Evolutionary conservation across 2,329 filamentous ascomycete genomes (phyloP), one percentile per base, ranked within the genome.

Genomic region (Phaeosphaeria sp.): DNA sequence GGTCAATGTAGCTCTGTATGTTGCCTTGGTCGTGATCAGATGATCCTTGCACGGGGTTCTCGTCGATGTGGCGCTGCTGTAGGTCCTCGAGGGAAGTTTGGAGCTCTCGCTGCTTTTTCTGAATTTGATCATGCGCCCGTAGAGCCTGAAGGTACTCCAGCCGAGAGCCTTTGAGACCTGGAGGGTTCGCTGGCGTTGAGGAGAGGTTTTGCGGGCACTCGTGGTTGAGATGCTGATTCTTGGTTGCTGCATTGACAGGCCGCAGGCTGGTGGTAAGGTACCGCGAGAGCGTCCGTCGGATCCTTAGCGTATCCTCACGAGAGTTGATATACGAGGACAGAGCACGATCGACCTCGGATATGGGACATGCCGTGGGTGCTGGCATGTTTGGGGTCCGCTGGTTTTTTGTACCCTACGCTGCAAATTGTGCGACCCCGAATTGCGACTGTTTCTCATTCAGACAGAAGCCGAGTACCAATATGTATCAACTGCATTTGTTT

Each of bases 91-190:
- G 62, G 6, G 73, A 73, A 30, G 61, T 53, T 48, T 74, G 74
- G 2, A 57, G 66, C 15, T 71, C 70, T 24, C 72, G 60, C 45
- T 80, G 76, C 25, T 77, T 74, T 51, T 76, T 71, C 53, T 76
- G 77, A 13, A 80, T 80, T 15, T 75, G 70, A 15, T 76, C 57
- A 59, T 79, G 78, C 13, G 77, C 78, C 47, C 79, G 76, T 2
- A 84, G 64, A 3, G 80, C 81, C 40, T 79, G 73, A 17, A 84
- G 59, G 56, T 83, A 84, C 58, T 78, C 69, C 49, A 74, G 77
- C 50, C 81, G 76, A 49, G 77, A 65, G 3, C 77, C 79, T 36
- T 78, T 77, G 15, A 83, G 55, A 30, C 82, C 79, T 36, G 74
- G 67, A 43, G 71, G 68, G 44, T 68, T 72, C 24, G 68, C 66